phyloP scores from a whole-genome alignment of 305 asterid species.

The Fraxinus nigra region DNA sequence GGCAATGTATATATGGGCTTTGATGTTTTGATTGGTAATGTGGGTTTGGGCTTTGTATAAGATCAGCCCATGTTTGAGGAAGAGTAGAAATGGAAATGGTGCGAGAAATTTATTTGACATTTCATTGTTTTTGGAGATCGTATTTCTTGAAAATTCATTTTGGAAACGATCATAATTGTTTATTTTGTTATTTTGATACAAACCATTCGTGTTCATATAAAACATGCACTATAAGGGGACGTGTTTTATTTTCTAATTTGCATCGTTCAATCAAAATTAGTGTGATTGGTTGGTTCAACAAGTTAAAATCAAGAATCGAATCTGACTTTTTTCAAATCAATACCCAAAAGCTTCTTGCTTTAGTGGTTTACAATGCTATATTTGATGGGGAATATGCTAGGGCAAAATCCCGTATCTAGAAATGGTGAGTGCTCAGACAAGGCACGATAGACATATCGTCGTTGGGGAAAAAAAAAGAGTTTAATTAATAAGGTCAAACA shows the following conservation, averaged over 20 bases:
- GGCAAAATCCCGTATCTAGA: background rate
- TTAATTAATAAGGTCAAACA: background rate
- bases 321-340: background rate
- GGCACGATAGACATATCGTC: background rate
- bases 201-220: conserved; percentile 4
- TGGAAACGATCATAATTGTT: background rate
- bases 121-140: background rate
- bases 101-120: background rate
- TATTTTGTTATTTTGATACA: background rate
- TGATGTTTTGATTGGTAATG: background rate
- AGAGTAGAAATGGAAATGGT: too few relatives aligned
- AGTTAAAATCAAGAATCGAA: background rate
- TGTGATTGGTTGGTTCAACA: background rate
- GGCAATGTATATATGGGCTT: background rate
- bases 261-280: background rate
- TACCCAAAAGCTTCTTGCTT: background rate
- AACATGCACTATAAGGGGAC: background rate
- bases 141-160: too few relatives aligned
- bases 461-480: background rate
- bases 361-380: background rate
- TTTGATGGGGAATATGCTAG: background rate
- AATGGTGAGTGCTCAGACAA: background rate
- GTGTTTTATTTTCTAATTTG: background rate
- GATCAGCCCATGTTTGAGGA: background rate
- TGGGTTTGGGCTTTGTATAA: background rate